phyloP scores from a whole-genome alignment of 306 rosid genomes.

The Rosa multiflora region DNA sequence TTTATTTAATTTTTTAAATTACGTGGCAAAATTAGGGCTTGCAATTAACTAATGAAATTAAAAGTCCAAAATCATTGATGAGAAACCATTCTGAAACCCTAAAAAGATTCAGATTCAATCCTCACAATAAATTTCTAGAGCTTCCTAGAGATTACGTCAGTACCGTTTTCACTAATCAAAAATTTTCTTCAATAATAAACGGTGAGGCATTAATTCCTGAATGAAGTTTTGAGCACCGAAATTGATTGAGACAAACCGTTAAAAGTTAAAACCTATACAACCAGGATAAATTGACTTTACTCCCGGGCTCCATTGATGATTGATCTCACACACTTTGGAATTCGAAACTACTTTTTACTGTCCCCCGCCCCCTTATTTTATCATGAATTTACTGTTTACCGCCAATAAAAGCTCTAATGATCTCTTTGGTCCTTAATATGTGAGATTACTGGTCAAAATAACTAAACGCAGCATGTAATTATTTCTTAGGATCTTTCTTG shows the following conservation, averaged over 20 bases:
- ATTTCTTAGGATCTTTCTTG: no score
- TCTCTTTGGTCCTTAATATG: background rate
- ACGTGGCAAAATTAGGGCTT: background rate
- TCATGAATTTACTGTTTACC: background rate
- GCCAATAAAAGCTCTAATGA: background rate
- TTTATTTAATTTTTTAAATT: background rate
- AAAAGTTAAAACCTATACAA: background rate
- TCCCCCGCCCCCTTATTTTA: background rate
- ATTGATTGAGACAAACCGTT: constrained; percentile 7
- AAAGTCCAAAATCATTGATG: background rate
- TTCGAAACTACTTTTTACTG: background rate
- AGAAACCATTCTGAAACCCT: background rate
- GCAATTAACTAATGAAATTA: background rate
- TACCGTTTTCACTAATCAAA: background rate
- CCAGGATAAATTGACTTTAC: constrained; percentile 2
- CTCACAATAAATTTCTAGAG: background rate
- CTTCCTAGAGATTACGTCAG: background rate
- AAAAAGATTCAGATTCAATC: background rate
- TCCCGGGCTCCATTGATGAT: constrained; percentile 11
- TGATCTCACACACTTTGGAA: constrained; percentile 36
- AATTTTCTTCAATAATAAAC: background rate
- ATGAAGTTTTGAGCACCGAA: background rate
- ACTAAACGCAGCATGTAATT: no score
- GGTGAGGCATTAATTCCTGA: background rate
- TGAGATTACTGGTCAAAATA: no score